A percentile compares a stretch with the other conserved stretches of the same genome.
Evolutionary conservation across 306 rosid species (phyloP).

Genomic region (Prunus armeniaca): DNA sequence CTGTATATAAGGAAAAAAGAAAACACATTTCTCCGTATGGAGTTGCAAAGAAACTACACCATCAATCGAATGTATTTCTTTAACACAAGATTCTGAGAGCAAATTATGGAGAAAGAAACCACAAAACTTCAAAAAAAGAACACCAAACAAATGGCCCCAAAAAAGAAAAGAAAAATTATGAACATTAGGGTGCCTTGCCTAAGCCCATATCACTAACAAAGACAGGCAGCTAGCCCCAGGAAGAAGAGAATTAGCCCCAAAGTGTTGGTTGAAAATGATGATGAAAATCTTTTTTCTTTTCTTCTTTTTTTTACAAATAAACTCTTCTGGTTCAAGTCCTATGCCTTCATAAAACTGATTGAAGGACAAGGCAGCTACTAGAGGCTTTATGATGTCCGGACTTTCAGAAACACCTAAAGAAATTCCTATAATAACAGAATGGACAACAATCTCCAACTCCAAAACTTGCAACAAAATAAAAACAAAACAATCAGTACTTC

Average conservation of each 20-base stretch:
- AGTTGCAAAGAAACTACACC: not conserved
- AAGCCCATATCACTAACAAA: constrained; percentile 36
- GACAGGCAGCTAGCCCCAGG: constrained; percentile 37
- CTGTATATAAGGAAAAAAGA: not conserved
- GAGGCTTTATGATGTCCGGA: constrained; percentile 58
- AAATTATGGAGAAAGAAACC: not conserved
- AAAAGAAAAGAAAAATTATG: not conserved
- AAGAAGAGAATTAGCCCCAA: constrained; percentile 26
- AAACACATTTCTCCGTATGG: not conserved
- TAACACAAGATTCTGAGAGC: not conserved
- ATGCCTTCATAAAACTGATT: constrained; percentile 90
- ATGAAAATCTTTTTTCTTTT: no score
- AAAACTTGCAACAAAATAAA: constrained; percentile 42
- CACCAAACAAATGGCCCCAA: not conserved
- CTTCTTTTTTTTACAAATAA: no score
- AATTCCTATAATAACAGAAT: constrained; percentile 76
- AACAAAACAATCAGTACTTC: not conserved
- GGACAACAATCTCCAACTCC: constrained; percentile 80
- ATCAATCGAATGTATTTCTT: not conserved
- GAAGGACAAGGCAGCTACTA: constrained; percentile 66
- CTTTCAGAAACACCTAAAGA: constrained; percentile 66
- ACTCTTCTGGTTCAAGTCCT: constrained; percentile 49
- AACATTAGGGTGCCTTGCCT: not conserved
- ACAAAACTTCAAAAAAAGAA: not conserved
- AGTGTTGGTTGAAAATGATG: no score